Conservation (phyloP, 2,329 filamentous ascomycete genomes). For the Gremmenia infestans region DNA sequence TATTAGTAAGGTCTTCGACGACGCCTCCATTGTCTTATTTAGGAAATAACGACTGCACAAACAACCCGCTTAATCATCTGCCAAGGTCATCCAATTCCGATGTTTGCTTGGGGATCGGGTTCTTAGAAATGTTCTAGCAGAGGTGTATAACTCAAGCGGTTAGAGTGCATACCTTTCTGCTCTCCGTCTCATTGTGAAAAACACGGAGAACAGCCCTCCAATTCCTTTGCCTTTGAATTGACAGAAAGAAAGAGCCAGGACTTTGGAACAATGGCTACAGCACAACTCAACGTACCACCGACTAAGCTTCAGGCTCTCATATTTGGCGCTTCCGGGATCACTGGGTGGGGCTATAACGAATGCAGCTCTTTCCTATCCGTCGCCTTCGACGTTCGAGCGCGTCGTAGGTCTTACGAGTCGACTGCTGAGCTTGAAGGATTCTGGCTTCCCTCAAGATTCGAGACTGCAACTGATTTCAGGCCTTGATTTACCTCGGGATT, state of each 20-base stretch:
- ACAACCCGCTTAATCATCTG: neutral
- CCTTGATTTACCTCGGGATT: conserved; percentile 31
- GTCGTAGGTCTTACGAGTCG: conserved; percentile 28
- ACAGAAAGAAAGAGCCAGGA: neutral
- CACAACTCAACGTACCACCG: neutral
- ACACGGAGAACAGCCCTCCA: no score
- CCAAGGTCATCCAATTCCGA: neutral
- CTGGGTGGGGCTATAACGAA: conserved; percentile 31
- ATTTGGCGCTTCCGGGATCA: conserved; percentile 31
- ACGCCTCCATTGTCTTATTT: neutral
- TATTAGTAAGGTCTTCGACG: no score
- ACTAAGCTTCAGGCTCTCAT: conserved; percentile 18
- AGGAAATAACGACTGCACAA: neutral
- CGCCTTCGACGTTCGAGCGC: conserved; percentile 24
- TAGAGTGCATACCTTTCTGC: no score
- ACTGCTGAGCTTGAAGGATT: conserved; percentile 13
- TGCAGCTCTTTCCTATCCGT: conserved; percentile 25
- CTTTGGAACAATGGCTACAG: neutral
- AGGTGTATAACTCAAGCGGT: no score
- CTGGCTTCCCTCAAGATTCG: conserved; percentile 13
- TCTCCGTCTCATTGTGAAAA: no score
- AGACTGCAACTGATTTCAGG: conserved; percentile 32
- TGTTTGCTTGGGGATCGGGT: neutral
- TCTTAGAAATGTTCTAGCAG: neutral
- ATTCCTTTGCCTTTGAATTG: neutral